phyloP scores from a whole-genome alignment of 352 stramenopile species.

The Globisporangium lucens region DNA sequence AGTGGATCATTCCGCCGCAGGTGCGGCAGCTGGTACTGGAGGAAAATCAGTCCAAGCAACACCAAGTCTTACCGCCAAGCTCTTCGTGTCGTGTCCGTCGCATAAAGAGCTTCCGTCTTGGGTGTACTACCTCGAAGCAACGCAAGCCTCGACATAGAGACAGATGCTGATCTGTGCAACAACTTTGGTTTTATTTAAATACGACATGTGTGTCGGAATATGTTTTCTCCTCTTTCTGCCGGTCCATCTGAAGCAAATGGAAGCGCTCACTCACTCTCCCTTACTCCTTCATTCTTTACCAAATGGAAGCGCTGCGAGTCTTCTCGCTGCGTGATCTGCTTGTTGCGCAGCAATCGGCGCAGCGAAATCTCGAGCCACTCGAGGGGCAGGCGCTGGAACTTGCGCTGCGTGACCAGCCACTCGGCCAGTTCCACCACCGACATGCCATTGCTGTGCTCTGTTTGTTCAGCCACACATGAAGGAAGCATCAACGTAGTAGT shows the following conservation, averaged over 20 bases:
- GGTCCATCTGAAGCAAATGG: not conserved
- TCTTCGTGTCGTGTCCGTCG: slow-evolving; percentile 75
- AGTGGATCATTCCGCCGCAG: slow-evolving; percentile 29
- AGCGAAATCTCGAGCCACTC: slow-evolving; percentile 51
- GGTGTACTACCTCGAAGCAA: slow-evolving; percentile 83
- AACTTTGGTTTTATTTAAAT: slow-evolving; percentile 9
- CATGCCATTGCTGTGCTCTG: slow-evolving; percentile 27
- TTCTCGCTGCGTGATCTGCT: slow-evolving; percentile 28
- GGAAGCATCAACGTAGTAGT: not conserved
- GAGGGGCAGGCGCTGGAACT: slow-evolving; percentile 47
- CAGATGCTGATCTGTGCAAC: not conserved
- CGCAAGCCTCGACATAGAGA: slow-evolving; percentile 9
- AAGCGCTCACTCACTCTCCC: too few relatives aligned
- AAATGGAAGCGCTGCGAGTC: slow-evolving; percentile 39
- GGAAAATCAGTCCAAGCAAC: slow-evolving; percentile 7
- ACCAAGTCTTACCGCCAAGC: slow-evolving; percentile 50
- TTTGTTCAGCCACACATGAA: not conserved
- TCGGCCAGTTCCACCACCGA: slow-evolving; percentile 52
- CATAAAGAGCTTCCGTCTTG: slow-evolving; percentile 75
- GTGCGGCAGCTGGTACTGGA: slow-evolving; percentile 9
- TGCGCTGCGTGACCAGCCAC: slow-evolving; percentile 37
- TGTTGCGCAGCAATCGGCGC: slow-evolving; percentile 23
- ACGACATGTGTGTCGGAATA: not conserved
- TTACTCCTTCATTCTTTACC: not conserved
- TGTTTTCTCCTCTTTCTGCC: not conserved